Conservation (phyloP, 768 basidiomycete genomes). For the Galerina sulciceps region DNA sequence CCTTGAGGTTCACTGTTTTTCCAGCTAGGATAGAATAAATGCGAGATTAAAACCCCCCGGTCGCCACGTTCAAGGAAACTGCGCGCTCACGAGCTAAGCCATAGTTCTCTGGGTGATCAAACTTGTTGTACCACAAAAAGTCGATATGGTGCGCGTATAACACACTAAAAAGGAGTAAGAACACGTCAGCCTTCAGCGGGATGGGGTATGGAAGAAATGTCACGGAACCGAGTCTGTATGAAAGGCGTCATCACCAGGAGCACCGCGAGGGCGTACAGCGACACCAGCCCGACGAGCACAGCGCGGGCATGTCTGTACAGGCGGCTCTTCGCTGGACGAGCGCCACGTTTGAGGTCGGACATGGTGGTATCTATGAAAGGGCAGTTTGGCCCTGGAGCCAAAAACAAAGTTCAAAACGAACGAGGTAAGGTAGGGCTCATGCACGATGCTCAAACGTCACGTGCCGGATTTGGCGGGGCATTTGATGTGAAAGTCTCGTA, state of each 20-base stretch:
- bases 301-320: constrained; percentile 13
- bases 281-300: constrained; percentile 16
- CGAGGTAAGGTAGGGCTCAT: background rate
- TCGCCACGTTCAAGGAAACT: too few relatives aligned
- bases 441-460: too few relatives aligned
- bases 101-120: constrained; percentile 43
- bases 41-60: too few relatives aligned
- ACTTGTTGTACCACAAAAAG: constrained; percentile 37
- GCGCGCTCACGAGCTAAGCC: constrained; percentile 43
- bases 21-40: constrained; percentile 45
- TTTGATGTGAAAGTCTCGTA: too few relatives aligned
- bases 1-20: constrained; percentile 60
- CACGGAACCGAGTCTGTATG: constrained; percentile 41
- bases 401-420: background rate
- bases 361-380: constrained; percentile 20
- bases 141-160: constrained; percentile 44
- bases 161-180: constrained; percentile 25
- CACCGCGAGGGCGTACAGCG: constrained; percentile 26
- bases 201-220: background rate
- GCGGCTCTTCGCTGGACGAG: background rate
- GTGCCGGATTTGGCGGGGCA: too few relatives aligned
- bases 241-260: constrained; percentile 40
- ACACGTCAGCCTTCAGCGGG: background rate
- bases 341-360: constrained; percentile 9
- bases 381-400: background rate